Evolutionary conservation across 768 basidiomycete genomes (phyloP), one percentile per base, ranked within the genome.

Genomic region (Hygrophorus pudorinus): DNA sequence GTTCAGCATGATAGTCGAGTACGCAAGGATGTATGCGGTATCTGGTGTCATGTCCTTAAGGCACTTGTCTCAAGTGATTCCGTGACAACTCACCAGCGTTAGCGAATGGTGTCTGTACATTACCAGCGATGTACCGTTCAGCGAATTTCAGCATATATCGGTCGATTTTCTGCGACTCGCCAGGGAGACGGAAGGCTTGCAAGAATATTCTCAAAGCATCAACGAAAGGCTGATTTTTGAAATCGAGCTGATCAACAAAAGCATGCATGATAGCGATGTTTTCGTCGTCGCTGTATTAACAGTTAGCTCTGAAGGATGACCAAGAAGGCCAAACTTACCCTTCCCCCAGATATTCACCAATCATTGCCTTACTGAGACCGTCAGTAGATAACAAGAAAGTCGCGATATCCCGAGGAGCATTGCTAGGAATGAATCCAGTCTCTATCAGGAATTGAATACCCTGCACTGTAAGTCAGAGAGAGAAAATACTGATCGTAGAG

Each of bases 131-230:
- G 60, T 91, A 99, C 29, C 92, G 78, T 60, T 98, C 93, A 7
- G 96, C 94, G 56, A 97, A 99, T 62, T 99, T 99, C 44, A 98
- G 78, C 90, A 99, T 93, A 66, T 79, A 98, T 7, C 96, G 81
- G 72, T 99, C 96, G 53, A 99, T 98, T 66, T 98, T 98, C 62
- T 99, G 96, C 0, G 91, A 71, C 64, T 99, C 96, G 35, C 96
- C 96, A 5, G 96, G 96, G 14, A 99, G 75, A 38, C 96, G 86
- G 76, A 98, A 98, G 3, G 90, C 78, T 61, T 99, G 96, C 20
- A 99, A 66, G 65, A 96, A 97, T 46, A 78, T 57, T 16, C 96
- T 78, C 32, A 99, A 68, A 1, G 96, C 92, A 54, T 93, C 87
- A 33, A 93, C 81, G 58, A 99, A 99, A 13, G 74, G 67, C 43